Evolutionary conservation across 305 asterid genomes (phyloP).

Genomic region (Stenogyne calaminthoides): DNA sequence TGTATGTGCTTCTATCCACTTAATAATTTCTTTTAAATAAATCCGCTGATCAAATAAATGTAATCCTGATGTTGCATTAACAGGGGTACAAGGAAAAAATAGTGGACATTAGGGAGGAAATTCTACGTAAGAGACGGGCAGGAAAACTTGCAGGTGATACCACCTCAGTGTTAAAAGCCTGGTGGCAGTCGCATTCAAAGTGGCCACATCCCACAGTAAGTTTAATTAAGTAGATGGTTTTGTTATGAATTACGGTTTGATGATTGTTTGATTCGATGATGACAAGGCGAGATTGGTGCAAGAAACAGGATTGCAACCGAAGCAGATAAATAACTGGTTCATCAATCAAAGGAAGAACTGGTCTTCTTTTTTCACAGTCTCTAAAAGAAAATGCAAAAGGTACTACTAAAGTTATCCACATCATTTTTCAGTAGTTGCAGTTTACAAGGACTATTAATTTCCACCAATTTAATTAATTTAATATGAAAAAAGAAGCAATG

Average conservation of each 20-base stretch:
- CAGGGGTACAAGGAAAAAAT: conserved; percentile 26
- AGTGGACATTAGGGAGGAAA: neutral
- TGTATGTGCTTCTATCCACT: no score
- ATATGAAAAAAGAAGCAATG: neutral
- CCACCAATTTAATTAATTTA: neutral
- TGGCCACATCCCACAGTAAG: neutral
- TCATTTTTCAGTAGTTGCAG: neutral
- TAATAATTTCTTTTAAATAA: no score
- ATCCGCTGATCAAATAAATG: neutral
- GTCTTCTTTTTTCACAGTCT: conserved; percentile 33
- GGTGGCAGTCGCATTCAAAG: neutral
- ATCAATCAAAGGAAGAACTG: no score
- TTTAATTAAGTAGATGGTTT: neutral
- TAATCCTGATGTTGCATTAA: neutral
- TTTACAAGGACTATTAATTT: neutral
- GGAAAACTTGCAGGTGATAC: neutral
- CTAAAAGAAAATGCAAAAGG: neutral
- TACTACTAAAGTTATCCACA: neutral
- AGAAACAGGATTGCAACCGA: conserved; percentile 60
- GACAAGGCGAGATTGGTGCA: conserved; percentile 56
- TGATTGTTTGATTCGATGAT: neutral
- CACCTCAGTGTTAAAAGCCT: neutral
- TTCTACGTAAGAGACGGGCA: neutral
- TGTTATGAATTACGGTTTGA: neutral
- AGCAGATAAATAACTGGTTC: conserved; percentile 63